Evolutionary conservation across 495 filamentous ascomycete genomes (phyloP).

Genomic region (Penicillium odoratum): DNA sequence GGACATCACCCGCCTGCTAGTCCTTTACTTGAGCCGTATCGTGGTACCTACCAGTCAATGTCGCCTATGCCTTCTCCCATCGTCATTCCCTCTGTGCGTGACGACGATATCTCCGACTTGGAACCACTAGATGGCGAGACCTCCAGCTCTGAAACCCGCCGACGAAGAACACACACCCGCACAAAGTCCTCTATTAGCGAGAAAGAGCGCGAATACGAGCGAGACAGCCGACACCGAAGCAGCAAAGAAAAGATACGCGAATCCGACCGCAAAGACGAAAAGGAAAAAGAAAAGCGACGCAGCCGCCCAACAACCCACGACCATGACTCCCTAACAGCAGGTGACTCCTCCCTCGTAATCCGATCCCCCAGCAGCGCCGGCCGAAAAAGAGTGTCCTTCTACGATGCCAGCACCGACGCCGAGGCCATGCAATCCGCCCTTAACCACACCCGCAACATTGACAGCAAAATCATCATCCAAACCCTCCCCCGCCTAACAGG

Average conservation of each 20-base stretch:
- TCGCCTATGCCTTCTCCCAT: slow-evolving; percentile 90
- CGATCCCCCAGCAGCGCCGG: slow-evolving; percentile 24
- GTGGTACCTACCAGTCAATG: slow-evolving; percentile 91
- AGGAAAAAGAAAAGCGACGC: slow-evolving; percentile 36
- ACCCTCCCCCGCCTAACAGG: slow-evolving; percentile 81
- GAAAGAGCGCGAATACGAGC: slow-evolving; percentile 15
- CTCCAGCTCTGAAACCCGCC: slow-evolving; percentile 36
- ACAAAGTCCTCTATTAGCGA: slow-evolving; percentile 29
- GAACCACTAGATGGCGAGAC: slow-evolving; percentile 39
- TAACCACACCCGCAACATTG: slow-evolving; percentile 61
- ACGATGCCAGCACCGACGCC: slow-evolving; percentile 80
- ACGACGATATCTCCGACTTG: slow-evolving; percentile 53
- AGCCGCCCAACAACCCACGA: slow-evolving; percentile 26
- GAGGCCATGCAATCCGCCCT: slow-evolving; percentile 72
- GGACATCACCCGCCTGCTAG: slow-evolving; percentile 64
- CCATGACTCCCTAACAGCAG: slow-evolving; percentile 23
- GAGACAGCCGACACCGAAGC: slow-evolving; percentile 6
- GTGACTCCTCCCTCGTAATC: slow-evolving; percentile 31
- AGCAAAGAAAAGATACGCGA: slow-evolving; percentile 30
- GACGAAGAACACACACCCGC: slow-evolving; percentile 30
- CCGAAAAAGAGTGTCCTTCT: slow-evolving; percentile 57
- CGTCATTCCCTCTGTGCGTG: slow-evolving; percentile 39
- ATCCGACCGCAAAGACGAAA: slow-evolving; percentile 32
- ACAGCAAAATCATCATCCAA: slow-evolving; percentile 71
- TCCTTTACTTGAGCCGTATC: slow-evolving; percentile 88